Conservation (phyloP, 176 grass and related monocot species). For the Carex littledalei region DNA sequence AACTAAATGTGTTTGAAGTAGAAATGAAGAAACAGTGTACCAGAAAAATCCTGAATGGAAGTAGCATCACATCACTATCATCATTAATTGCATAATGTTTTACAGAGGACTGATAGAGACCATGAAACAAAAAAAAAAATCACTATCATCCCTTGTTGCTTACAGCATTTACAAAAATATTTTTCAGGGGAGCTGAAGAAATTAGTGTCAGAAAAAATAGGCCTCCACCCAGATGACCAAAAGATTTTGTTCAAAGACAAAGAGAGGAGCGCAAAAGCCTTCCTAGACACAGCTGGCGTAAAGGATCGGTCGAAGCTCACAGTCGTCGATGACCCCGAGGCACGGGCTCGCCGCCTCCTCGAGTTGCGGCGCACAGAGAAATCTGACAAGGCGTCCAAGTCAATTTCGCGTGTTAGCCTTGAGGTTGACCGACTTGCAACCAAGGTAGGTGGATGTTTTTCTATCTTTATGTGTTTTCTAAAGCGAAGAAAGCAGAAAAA, state of each 20-base stretch:
- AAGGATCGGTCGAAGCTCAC: constrained; percentile 86
- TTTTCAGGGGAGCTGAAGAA: constrained; percentile 77
- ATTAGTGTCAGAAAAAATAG: constrained; percentile 54
- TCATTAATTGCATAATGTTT: constrained; percentile 13
- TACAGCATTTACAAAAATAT: not conserved
- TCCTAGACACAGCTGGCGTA: constrained; percentile 77
- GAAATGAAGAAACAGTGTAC: not conserved
- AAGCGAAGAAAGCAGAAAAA: not conserved
- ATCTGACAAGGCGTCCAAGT: constrained; percentile 62
- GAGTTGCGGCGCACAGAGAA: constrained; percentile 55
- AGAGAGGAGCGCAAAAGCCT: constrained; percentile 74
- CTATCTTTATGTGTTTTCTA: not conserved
- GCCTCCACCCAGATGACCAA: constrained; percentile 78
- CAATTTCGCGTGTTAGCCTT: constrained; percentile 56
- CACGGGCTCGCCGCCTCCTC: constrained; percentile 71
- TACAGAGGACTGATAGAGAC: constrained; percentile 7
- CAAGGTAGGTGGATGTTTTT: constrained; percentile 39
- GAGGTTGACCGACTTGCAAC: constrained; percentile 86
- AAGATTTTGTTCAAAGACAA: constrained; percentile 85
- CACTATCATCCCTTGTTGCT: not conserved
- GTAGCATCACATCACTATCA: constrained; percentile 18
- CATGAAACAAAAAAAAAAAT: not conserved
- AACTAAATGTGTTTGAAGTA: constrained; percentile 3
- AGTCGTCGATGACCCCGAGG: constrained; percentile 68
- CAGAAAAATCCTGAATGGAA: not conserved